These are phyloP conservation scores for Carnegiea gigantea DNA, from an alignment of 179 eudicot species.

Conservation along the genomic window DNA sequence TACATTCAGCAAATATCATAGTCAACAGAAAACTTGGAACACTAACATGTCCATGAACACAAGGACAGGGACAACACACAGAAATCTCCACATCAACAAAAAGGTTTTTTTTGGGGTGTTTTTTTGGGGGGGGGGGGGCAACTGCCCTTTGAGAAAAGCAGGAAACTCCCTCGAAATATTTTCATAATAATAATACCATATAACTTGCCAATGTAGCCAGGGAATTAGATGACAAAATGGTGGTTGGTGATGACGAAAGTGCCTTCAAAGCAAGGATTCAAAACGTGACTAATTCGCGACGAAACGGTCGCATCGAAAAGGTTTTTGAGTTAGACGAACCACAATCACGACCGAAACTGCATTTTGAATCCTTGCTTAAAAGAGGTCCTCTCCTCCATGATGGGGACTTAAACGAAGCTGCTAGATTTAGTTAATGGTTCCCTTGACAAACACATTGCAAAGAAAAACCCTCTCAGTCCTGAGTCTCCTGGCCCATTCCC, in stretches of 20 bases:
- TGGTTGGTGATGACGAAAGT: no score
- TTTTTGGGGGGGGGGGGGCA: background rate
- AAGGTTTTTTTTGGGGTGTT: no score
- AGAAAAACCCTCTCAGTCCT: background rate
- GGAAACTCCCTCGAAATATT: background rate
- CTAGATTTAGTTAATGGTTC: background rate
- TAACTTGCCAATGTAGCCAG: no score
- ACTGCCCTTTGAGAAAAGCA: no score
- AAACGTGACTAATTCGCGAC: no score
- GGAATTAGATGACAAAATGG: no score
- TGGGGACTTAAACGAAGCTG: background rate
- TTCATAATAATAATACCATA: background rate
- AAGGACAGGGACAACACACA: background rate
- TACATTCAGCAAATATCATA: background rate
- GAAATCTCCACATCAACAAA: background rate
- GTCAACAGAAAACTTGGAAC: background rate
- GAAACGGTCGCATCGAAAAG: no score
- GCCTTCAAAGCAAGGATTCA: no score
- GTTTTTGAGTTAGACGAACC: no score
- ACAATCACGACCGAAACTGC: no score
- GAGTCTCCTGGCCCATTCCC: background rate
- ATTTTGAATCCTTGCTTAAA: no score
- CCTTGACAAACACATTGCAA: background rate
- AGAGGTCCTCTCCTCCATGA: background rate
- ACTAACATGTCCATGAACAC: background rate